A percentile compares a stretch with the other conserved stretches of the same genome.
Evolutionary conservation across 2,329 filamentous ascomycete genomes (phyloP).

Genomic region (Cladosporium sphaerospermum): DNA sequence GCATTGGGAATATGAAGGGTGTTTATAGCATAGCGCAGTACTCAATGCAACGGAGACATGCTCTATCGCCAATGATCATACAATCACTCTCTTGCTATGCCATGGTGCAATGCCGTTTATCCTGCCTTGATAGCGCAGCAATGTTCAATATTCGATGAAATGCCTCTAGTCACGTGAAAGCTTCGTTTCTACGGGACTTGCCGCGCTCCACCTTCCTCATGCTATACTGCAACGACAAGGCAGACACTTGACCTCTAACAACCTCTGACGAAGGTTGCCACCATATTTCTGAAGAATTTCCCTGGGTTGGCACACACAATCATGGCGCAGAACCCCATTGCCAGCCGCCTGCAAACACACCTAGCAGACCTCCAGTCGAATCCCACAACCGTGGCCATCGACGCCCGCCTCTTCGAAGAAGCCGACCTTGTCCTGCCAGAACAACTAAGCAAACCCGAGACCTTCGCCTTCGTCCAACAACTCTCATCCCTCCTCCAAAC

Average conservation of each 20-base stretch:
- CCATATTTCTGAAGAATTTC: neutral
- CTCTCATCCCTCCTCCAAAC: constrained; percentile 47
- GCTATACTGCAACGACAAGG: too few species aligned
- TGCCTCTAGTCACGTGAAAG: too few species aligned
- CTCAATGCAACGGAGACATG: neutral
- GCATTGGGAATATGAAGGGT: neutral
- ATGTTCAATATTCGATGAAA: too few species aligned
- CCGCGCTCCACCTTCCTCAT: too few species aligned
- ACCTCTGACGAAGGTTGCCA: neutral
- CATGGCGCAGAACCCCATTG: neutral
- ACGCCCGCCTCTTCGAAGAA: constrained; percentile 45
- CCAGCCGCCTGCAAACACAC: constrained; percentile 33
- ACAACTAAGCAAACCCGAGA: constrained; percentile 29
- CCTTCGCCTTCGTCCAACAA: constrained; percentile 35
- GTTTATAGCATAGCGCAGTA: constrained; percentile 1
- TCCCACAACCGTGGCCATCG: constrained; percentile 38
- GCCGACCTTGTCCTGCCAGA: constrained; percentile 41
- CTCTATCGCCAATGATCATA: neutral
- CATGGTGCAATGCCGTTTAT: neutral
- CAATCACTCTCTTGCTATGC: neutral
- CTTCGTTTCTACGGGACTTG: too few species aligned
- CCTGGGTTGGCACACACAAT: too few species aligned
- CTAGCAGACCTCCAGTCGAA: constrained; percentile 40
- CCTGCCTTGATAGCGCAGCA: too few species aligned
- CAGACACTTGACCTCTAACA: too few species aligned